These are phyloP conservation scores for Lumnitzera littorea DNA, from an alignment of 345 rosid genomes.

Conservation along the genomic window DNA sequence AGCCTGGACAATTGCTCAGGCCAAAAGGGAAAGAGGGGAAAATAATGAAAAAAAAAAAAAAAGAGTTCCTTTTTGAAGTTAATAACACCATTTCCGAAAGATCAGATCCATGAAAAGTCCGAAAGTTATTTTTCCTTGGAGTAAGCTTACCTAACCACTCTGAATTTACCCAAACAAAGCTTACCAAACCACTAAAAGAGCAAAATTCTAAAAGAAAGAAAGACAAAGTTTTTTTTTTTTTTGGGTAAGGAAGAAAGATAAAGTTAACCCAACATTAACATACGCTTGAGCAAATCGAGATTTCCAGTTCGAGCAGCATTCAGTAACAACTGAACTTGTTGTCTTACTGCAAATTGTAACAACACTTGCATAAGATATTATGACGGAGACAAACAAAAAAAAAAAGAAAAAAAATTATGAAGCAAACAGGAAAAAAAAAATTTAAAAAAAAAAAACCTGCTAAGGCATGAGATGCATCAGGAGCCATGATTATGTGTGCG, in stretches of 20 bases:
- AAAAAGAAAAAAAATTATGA: neutral
- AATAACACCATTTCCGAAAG: neutral
- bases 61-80: neutral
- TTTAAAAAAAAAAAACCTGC: slow-evolving; percentile 35
- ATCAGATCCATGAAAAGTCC: neutral
- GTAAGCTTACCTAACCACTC: too few species aligned
- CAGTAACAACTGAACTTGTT: slow-evolving; percentile 62
- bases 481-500: slow-evolving; percentile 36
- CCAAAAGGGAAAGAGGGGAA: too few species aligned
- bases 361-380: neutral
- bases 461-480: slow-evolving; percentile 77
- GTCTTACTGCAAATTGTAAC: slow-evolving; percentile 41
- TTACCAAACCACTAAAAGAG: neutral
- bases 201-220: neutral
- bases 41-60: too few species aligned
- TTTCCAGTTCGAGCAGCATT: slow-evolving; percentile 68
- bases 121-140: too few species aligned
- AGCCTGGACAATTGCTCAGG: too few species aligned
- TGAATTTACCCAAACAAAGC: too few species aligned
- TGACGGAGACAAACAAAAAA: neutral
- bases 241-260: neutral
- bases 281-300: slow-evolving; percentile 83
- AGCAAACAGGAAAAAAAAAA: neutral
- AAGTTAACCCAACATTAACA: slow-evolving; percentile 10
- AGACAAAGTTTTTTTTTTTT: neutral